Conservation (phyloP, 441 rosid species). For the Mallotus japonicus region DNA sequence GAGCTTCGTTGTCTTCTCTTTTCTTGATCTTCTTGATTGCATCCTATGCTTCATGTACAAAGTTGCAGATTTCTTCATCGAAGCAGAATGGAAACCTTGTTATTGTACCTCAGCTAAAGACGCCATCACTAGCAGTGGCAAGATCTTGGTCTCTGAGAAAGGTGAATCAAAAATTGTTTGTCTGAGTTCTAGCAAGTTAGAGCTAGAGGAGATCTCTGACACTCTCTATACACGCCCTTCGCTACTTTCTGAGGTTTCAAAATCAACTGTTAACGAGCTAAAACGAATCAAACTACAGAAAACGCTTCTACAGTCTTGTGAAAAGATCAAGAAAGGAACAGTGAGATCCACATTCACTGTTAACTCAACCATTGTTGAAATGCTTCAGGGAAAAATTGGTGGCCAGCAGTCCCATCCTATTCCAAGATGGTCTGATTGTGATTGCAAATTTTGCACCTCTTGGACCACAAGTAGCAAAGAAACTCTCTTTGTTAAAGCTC, state of each 20-base stretch:
- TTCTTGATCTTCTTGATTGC: slow-evolving; percentile 72
- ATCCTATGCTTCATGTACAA: slow-evolving; percentile 64
- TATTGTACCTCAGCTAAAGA: slow-evolving; percentile 68
- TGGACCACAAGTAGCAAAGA: slow-evolving; percentile 60
- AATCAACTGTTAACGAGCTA: slow-evolving; percentile 40
- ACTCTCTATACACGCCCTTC: slow-evolving; percentile 84
- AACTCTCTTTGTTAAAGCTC: slow-evolving; percentile 67
- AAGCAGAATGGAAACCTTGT: slow-evolving; percentile 85
- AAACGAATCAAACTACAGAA: slow-evolving; percentile 41
- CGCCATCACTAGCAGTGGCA: slow-evolving; percentile 59
- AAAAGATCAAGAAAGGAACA: slow-evolving; percentile 35
- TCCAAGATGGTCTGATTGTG: slow-evolving; percentile 95
- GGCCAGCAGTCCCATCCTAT: slow-evolving; percentile 37
- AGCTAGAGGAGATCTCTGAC: slow-evolving; percentile 83
- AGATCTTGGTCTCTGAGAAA: slow-evolving; percentile 73
- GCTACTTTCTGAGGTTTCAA: slow-evolving; percentile 49
- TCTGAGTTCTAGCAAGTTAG: slow-evolving; percentile 53
- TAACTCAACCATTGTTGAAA: slow-evolving; percentile 68
- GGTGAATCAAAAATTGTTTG: slow-evolving; percentile 72
- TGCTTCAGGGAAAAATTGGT: slow-evolving; percentile 66
- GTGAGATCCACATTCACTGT: slow-evolving; percentile 45
- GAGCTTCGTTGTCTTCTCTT: slow-evolving; percentile 77
- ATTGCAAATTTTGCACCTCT: slow-evolving; percentile 62
- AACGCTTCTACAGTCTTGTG: slow-evolving; percentile 33
- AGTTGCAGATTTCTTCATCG: slow-evolving; percentile 61